Conservation (phyloP, 2,329 filamentous ascomycete species). For the Penicillium sp. region DNA sequence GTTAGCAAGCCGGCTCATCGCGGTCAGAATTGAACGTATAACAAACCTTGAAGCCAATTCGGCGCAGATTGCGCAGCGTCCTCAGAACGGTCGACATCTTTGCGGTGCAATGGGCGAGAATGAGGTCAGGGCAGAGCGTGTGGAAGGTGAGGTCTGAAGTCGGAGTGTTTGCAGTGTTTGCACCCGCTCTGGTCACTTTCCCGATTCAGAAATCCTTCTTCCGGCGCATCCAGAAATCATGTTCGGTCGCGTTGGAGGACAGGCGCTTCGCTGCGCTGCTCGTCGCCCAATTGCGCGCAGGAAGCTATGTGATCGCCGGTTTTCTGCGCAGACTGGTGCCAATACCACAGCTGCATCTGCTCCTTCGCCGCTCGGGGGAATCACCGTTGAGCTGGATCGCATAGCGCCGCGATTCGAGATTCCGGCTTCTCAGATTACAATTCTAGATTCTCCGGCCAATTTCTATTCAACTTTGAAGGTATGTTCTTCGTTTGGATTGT, state of each 20-base stretch:
- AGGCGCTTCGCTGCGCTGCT: conserved; percentile 44
- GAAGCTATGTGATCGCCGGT: conserved; percentile 44
- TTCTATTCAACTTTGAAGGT: conserved; percentile 95
- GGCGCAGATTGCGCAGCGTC: conserved; percentile 85
- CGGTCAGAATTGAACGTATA: not conserved
- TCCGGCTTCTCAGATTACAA: conserved; percentile 76
- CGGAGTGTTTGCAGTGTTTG: conserved; percentile 47
- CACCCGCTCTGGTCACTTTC: conserved; percentile 27
- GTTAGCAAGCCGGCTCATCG: conserved; percentile 45
- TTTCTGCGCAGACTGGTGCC: conserved; percentile 42
- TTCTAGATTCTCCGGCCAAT: conserved; percentile 79
- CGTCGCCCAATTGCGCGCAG: conserved; percentile 40
- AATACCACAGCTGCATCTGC: conserved; percentile 36
- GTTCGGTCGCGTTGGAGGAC: conserved; percentile 49
- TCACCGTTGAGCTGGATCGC: conserved; percentile 79
- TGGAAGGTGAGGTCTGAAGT: conserved; percentile 25
- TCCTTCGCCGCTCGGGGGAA: conserved; percentile 60
- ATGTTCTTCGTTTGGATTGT: conserved; percentile 8
- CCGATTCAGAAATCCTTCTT: conserved; percentile 31
- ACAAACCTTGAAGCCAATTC: conserved; percentile 82
- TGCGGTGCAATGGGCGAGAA: conserved; percentile 36
- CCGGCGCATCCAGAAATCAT: conserved; percentile 32
- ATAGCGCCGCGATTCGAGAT: conserved; percentile 92
- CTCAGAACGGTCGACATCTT: conserved; percentile 90
- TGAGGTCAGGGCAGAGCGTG: conserved; percentile 29